phyloP scores from a whole-genome alignment of 2,329 filamentous ascomycete genomes.

The Chalaropsis ovoidea region DNA sequence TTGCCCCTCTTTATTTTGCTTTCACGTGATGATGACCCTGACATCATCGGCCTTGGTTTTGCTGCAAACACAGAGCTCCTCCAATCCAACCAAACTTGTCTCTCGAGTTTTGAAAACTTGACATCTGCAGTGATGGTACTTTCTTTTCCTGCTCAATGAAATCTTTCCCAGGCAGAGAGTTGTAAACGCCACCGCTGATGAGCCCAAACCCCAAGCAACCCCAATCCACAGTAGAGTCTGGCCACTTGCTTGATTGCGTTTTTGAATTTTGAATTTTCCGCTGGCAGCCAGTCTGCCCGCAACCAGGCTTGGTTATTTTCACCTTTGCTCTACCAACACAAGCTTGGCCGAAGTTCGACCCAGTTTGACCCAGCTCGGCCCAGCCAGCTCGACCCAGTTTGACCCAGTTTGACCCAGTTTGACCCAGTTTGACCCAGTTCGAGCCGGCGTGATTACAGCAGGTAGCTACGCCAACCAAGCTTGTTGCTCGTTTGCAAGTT shows the following conservation, averaged over 20 bases:
- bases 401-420: too few relatives aligned
- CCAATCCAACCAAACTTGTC: neutral
- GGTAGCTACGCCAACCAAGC: conserved; percentile 7
- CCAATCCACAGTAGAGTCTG: neutral
- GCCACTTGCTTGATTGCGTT: neutral
- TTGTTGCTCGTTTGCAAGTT: conserved; percentile 1
- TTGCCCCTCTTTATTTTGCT: conserved; percentile 8
- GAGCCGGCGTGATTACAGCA: neutral
- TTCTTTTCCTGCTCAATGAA: neutral
- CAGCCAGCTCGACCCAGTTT: too few relatives aligned
- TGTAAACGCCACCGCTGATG: neutral
- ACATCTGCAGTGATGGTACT: neutral
- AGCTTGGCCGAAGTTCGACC: too few relatives aligned
- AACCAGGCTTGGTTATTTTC: too few relatives aligned
- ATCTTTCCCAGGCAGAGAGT: neutral
- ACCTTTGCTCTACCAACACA: too few relatives aligned
- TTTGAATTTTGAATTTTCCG: neutral
- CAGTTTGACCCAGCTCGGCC: too few relatives aligned
- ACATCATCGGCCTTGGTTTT: neutral
- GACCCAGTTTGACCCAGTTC: too few relatives aligned
- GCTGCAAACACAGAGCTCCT: neutral
- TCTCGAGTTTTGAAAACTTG: neutral
- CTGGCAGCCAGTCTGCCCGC: too few relatives aligned
- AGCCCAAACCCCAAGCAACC: neutral
- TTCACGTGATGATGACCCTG: conserved; percentile 7